A percentile compares a stretch with the other conserved stretches of the same genome.
These are phyloP conservation scores for Cyanodermella asteris DNA, from an alignment of 2,329 filamentous ascomycete genomes.

Conservation along the genomic window DNA sequence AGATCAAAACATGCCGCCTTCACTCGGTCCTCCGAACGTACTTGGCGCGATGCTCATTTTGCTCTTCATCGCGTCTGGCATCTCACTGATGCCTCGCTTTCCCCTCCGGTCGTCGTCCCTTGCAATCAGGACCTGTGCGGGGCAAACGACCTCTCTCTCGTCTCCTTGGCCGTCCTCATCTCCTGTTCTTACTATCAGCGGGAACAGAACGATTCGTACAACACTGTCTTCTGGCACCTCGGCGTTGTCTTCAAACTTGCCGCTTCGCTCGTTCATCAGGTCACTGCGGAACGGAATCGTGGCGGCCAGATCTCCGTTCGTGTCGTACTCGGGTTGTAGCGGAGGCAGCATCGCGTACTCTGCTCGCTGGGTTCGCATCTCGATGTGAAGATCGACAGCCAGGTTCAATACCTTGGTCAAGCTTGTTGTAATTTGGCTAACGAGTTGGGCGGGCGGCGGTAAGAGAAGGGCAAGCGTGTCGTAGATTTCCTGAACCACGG, in stretches of 20 bases:
- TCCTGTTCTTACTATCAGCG: constrained; percentile 86
- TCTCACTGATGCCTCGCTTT: too few species aligned
- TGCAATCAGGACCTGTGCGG: constrained; percentile 77
- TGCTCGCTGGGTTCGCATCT: constrained; percentile 91
- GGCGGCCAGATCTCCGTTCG: constrained; percentile 67
- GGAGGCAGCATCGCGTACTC: constrained; percentile 98
- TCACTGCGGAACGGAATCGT: constrained; percentile 82
- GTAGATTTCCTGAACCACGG: constrained; percentile 81
- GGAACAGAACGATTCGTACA: constrained; percentile 85
- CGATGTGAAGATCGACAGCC: constrained; percentile 75
- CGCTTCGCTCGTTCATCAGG: constrained; percentile 83
- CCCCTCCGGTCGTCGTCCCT: constrained; percentile 23
- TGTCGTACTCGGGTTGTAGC: constrained; percentile 82
- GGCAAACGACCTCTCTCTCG: constrained; percentile 86
- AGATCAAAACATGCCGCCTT: too few species aligned
- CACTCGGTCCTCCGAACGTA: too few species aligned
- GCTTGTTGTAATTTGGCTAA: constrained; percentile 61
- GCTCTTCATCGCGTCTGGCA: too few species aligned
- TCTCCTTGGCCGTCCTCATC: constrained; percentile 72
- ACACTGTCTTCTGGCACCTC: constrained; percentile 55
- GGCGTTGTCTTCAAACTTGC: constrained; percentile 48
- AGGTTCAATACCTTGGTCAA: constrained; percentile 71
- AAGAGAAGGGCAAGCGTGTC: constrained; percentile 65
- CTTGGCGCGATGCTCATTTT: too few species aligned
- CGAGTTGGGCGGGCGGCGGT: constrained; percentile 62